phyloP scores from a whole-genome alignment of 108 stramenopile genomes.

The Cyclotella distinguenda region DNA sequence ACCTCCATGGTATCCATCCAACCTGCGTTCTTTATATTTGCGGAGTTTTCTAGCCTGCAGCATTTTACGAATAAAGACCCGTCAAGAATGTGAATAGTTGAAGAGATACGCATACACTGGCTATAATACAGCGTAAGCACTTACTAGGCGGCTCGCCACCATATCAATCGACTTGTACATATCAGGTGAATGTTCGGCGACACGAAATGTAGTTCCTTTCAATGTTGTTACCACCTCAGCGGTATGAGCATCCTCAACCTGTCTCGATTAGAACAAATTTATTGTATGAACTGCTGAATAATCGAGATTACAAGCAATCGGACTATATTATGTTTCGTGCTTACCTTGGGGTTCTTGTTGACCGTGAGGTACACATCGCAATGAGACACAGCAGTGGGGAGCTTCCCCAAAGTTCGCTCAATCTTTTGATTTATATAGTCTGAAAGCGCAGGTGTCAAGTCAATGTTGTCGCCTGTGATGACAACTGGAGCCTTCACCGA shows the following conservation, averaged over 20 bases:
- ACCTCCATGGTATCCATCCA: constrained; percentile 80
- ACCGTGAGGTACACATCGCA: constrained; percentile 83
- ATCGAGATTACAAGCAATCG: too few species aligned
- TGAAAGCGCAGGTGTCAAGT: constrained; percentile 73
- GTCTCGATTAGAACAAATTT: not conserved
- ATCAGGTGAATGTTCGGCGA: constrained; percentile 65
- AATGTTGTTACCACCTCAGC: constrained; percentile 76
- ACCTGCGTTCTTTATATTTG: constrained; percentile 83
- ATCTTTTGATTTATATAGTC: constrained; percentile 79
- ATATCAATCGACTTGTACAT: constrained; percentile 87
- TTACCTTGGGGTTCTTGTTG: constrained; percentile 86
- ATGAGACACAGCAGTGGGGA: constrained; percentile 61
- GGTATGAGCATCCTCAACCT: constrained; percentile 81
- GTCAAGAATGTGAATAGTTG: not conserved
- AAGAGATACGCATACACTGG: not conserved
- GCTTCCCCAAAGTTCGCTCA: constrained; percentile 70
- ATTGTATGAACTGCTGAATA: constrained; percentile 4
- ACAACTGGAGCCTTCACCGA: constrained; percentile 60
- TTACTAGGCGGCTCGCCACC: constrained; percentile 62
- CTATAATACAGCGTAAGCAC: not conserved
- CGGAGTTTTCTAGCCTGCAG: constrained; percentile 65
- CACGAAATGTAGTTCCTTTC: constrained; percentile 81
- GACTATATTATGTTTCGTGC: too few species aligned
- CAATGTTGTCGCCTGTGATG: constrained; percentile 84
- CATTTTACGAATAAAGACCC: not conserved